Evolutionary conservation across 2,329 filamentous ascomycete genomes (phyloP), one percentile per base, ranked within the genome.

Genomic region (Aspergillus fructus): DNA sequence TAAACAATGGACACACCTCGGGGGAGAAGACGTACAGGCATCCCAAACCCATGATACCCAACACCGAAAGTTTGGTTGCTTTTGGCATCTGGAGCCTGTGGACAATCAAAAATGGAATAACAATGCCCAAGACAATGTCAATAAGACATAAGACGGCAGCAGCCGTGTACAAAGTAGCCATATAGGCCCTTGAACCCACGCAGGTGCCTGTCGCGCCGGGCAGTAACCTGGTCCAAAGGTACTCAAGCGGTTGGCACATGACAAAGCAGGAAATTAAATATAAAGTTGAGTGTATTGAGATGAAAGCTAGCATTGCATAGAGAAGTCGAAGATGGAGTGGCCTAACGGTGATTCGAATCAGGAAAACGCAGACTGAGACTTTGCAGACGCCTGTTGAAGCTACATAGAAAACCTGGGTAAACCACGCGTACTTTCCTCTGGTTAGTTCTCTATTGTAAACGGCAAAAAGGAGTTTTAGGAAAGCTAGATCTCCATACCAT

Each of bases 41-140:
- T 39, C 82, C 85, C 71, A 42, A 13, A 30, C 42, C 23, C 46
- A 47, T 17, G 9, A 47, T 33, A 15, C 43, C 21, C 43, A 47
- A 3, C 15, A 47, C 74, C 1, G 82, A 76, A 3, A 81, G 17
- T 64, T 85, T 86, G 4, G 78, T 80, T 57, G 75, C 75, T 12
- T 61, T 68, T 51, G 79, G 78, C 78, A 87, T 84, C 50, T 84
- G 79, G 30, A 87, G 67, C n/a, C 79, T 77, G 68, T 74, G 79
- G 1, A 87, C 76, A 3, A 87, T 73, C 62, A 81, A 81, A 9
- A 82, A 78, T 0, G 82, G 82, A 4, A 84, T 67, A 30, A 83
- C 75, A n/a, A 47, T 30, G 7, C 43, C 43, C 11, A 47, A 15
- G 15, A 4, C 7, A 24, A 47, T 33, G 19, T 47, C 43, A 24